A percentile compares a stretch with the other conserved stretches of the same genome.
phyloP scores from a whole-genome alignment of 2,329 filamentous ascomycete species.

The Chalaropsis ovoidea region DNA sequence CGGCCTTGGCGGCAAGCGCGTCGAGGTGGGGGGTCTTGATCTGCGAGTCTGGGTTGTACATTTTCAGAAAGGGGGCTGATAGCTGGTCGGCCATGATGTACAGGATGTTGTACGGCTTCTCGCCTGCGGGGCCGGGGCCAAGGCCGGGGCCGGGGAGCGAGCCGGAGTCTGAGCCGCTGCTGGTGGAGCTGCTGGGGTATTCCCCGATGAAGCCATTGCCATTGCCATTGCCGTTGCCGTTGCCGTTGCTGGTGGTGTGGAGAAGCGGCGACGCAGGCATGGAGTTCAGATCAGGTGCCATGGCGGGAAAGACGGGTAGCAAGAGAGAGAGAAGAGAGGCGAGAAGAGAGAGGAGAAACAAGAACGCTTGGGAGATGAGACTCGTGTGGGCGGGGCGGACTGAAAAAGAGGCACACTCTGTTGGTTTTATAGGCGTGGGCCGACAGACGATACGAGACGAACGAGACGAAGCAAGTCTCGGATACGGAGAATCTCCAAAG shows the following conservation, averaged over 20 bases:
- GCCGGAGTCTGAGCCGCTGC: conserved; percentile 17
- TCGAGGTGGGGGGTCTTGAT: conserved; percentile 91
- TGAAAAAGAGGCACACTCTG: background rate
- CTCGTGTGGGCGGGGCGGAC: background rate
- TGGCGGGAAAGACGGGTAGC: conserved; percentile 30
- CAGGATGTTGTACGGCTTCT: conserved; percentile 37
- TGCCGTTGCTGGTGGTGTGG: conserved; percentile 28
- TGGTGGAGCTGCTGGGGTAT: background rate
- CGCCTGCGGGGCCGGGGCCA: conserved; percentile 20
- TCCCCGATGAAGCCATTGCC: conserved; percentile 4
- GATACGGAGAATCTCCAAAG: conserved; percentile 13
- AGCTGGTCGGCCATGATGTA: conserved; percentile 98
- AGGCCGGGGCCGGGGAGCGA: conserved; percentile 24
- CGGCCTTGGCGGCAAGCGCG: conserved; percentile 65
- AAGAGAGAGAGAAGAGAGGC: background rate
- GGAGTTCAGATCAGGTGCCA: conserved; percentile 68
- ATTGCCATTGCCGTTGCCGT: conserved; percentile 26
- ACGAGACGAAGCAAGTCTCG: background rate
- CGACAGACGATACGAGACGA: background rate
- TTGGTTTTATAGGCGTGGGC: background rate
- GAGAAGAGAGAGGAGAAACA: background rate
- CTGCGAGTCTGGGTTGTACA: conserved; percentile 78
- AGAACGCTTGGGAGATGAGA: background rate
- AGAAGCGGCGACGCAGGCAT: conserved; percentile 46
- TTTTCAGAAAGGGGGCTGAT: conserved; percentile 78